A percentile compares a stretch with the other conserved stretches of the same genome.
These are phyloP conservation scores for Gilbertella persicaria DNA, from an alignment of 371 early-diverging fungal species.

Conservation along the genomic window DNA sequence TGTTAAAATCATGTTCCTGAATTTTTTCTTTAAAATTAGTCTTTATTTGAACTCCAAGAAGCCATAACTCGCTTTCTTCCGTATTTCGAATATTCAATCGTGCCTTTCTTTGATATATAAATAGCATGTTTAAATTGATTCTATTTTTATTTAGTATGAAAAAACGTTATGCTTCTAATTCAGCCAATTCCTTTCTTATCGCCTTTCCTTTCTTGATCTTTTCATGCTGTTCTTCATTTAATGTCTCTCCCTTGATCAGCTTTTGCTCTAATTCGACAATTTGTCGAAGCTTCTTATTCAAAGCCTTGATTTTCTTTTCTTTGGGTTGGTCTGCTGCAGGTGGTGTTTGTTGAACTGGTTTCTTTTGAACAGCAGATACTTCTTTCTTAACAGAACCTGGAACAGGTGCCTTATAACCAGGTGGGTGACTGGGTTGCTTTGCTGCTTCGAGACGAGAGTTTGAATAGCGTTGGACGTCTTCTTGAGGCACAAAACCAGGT, in stretches of 20 bases:
- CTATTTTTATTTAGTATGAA: no score
- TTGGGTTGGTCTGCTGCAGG: conserved; percentile 11
- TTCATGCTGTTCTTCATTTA: conserved; percentile 28
- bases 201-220: conserved; percentile 35
- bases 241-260: conserved; percentile 11
- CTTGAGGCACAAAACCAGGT: conserved; percentile 66
- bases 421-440: conserved; percentile 3
- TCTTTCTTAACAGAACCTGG: conserved; percentile 30
- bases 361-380: conserved; percentile 16
- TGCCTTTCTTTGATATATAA: no score
- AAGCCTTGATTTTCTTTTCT: conserved; percentile 26
- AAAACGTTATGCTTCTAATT: no score
- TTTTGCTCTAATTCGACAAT: conserved; percentile 24
- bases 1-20: no score
- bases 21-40: no score
- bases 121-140: no score
- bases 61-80: no score
- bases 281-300: conserved; percentile 25
- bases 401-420: conserved; percentile 18
- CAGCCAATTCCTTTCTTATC: conserved; percentile 27
- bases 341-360: conserved; percentile 13
- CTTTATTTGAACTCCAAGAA: no score
- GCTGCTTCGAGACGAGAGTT: conserved; percentile 35
- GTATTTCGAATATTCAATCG: no score
- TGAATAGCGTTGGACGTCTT: conserved; percentile 64